Conservation (phyloP, 257 asterid genomes). For the Thymus mandschuricus region DNA sequence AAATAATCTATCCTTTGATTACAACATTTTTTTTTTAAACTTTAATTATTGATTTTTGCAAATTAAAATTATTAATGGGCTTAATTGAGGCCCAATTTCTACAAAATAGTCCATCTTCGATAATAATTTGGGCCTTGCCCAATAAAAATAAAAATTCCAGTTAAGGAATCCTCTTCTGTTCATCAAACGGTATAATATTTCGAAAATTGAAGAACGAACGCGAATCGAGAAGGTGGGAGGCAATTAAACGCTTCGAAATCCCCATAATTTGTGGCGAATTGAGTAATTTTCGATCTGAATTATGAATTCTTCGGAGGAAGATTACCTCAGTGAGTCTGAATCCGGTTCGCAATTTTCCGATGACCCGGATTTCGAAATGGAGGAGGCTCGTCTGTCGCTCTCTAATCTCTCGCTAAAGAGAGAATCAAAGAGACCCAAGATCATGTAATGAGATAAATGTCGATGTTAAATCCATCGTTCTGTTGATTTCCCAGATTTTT, state of each 20-base stretch:
- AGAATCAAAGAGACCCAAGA: constrained; percentile 26
- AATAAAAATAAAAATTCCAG: not conserved
- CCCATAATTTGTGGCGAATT: constrained; percentile 5
- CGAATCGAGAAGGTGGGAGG: not conserved
- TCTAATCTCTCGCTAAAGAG: constrained; percentile 57
- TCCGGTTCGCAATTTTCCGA: constrained; percentile 47
- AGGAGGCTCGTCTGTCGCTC: constrained; percentile 51
- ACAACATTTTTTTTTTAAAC: too few species aligned
- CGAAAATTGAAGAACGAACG: not conserved
- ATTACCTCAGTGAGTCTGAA: constrained; percentile 37
- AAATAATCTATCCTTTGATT: too few species aligned
- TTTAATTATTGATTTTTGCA: too few species aligned
- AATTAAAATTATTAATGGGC: too few species aligned
- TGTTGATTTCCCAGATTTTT: not conserved
- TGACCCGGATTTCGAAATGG: constrained; percentile 59
- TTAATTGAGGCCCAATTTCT: not conserved
- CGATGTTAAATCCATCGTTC: not conserved
- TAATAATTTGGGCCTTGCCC: not conserved
- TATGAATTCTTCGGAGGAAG: constrained; percentile 37
- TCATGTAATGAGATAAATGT: constrained; percentile 30
- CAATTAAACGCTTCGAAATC: constrained; percentile 16
- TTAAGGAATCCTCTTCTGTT: not conserved
- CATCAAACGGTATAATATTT: constrained; percentile 30
- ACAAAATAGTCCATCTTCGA: not conserved
- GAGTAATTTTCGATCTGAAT: constrained; percentile 9